Conservation (phyloP, 2,329 filamentous ascomycete genomes). For the Cryphonectria carpinicola region DNA sequence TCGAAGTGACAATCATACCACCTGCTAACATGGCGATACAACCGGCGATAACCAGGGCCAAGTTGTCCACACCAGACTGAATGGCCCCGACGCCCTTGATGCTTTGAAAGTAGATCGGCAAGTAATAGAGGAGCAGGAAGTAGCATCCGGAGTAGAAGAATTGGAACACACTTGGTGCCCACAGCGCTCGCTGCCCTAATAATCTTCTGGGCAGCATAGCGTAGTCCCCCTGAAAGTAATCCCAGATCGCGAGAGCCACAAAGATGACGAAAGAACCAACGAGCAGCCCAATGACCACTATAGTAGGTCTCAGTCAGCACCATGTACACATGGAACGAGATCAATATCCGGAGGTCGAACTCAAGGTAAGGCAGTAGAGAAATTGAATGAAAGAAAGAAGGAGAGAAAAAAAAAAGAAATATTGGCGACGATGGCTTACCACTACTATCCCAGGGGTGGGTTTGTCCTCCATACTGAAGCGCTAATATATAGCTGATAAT, state of each 20-base stretch:
- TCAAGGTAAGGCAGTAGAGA: conserved; percentile 31
- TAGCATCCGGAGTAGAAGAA: conserved; percentile 42
- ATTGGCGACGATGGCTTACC: conserved; percentile 40
- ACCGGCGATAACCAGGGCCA: conserved; percentile 8
- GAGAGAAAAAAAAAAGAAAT: conserved; percentile 28
- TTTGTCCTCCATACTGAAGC: conserved; percentile 50
- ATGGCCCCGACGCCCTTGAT: conserved; percentile 5
- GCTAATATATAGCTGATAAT: conserved; percentile 52
- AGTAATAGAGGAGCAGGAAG: conserved; percentile 12
- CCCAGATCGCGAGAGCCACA: conserved; percentile 36
- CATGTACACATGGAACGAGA: conserved; percentile 26
- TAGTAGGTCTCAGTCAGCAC: not conserved
- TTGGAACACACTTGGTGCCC: not conserved
- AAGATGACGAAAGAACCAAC: conserved; percentile 34
- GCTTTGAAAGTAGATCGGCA: conserved; percentile 19
- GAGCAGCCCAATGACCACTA: conserved; percentile 41
- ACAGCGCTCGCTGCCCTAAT: conserved; percentile 35
- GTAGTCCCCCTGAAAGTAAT: conserved; percentile 46
- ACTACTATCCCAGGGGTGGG: conserved; percentile 42
- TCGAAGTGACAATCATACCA: conserved; percentile 38
- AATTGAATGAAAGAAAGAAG: too few relatives aligned
- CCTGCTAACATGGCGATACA: conserved; percentile 25
- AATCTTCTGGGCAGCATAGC: conserved; percentile 47
- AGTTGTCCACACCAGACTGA: not conserved
- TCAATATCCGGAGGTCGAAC: conserved; percentile 31